Base-by-base conservation (phyloP, 2,329 filamentous ascomycete genomes). In the Colletotrichum eremochloae region DNA sequence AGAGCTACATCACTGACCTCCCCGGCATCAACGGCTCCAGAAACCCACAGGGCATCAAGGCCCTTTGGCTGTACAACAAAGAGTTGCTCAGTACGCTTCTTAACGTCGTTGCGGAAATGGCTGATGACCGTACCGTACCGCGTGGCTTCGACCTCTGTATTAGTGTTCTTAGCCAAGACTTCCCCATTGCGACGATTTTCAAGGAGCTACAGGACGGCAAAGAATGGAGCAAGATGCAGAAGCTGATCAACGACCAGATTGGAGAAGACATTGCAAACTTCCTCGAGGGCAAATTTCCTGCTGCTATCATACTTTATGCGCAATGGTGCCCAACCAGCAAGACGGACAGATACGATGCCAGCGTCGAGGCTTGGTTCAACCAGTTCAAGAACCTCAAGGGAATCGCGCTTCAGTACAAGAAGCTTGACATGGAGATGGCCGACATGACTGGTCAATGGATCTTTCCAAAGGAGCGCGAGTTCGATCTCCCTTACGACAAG, bases 401-500 rank as follows among this genome's bases (percentile, higher is more conserved):
- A 75, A 85, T 85, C 14, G 79, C 75, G 33, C 74, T 81, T 9
- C 56, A 74, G 29, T 76, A 75, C 67, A 77, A 79, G n/a, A 79
- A 81, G 38, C 75, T 79, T 2, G 78, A 80, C 63, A 82, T 83
- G 75, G 79, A 80, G 29, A 86, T 87, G 84, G 83, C 84, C 2
- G 74, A 82, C 29, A 76, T 87, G 73, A 84, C 84, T 0, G 79
- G 79, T 2, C 78, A 81, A 50, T 87, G 85, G 85, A 81, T 87
- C 66, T 86, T 87, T 77, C 79, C 77, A 1, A 83, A 84, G 66
- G 78, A 80, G 5, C 81, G 85, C 46, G 85, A 86, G 74, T 87
- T 86, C 68, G 81, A 85, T 33, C 81, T 83, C 38, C 85, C 85
- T 0, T 87, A 87, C 64, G 80, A 83, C 50, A 87, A 87, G 79